A percentile compares a stretch with the other conserved stretches of the same genome.
Evolutionary conservation across 768 basidiomycete genomes (phyloP).

Genomic region (Dioszegia aurantiaca): DNA sequence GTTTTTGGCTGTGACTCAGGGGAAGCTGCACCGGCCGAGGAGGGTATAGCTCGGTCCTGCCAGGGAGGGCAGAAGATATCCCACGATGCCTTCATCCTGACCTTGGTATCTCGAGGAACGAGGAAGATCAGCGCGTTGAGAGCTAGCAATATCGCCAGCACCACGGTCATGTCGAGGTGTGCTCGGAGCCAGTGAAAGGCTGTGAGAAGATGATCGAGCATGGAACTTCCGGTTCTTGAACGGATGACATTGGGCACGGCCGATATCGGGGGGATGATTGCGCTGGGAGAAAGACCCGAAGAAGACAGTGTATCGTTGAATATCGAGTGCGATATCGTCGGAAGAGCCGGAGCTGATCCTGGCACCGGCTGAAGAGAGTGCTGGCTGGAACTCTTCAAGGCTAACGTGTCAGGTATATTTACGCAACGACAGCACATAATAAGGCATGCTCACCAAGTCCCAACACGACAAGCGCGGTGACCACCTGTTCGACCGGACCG

Average conservation of each 20-base stretch:
- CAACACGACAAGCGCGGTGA: slow-evolving; percentile 30
- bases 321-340: too few relatives aligned
- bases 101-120: slow-evolving; percentile 16
- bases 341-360: too few relatives aligned
- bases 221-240: slow-evolving; percentile 1
- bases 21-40: too few relatives aligned
- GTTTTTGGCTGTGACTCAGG: too few relatives aligned
- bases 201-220: slow-evolving; percentile 1
- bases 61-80: slow-evolving; percentile 39
- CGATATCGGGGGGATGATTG: neutral
- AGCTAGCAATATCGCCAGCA: slow-evolving; percentile 19
- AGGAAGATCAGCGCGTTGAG: slow-evolving; percentile 22
- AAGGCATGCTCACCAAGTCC: slow-evolving; percentile 29
- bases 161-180: slow-evolving; percentile 11
- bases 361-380: too few relatives aligned
- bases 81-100: slow-evolving; percentile 28
- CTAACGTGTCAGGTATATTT: too few relatives aligned
- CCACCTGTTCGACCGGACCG: slow-evolving; percentile 39
- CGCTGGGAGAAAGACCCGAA: neutral
- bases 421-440: too few relatives aligned
- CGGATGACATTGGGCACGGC: slow-evolving; percentile 6
- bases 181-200: neutral
- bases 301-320: too few relatives aligned
- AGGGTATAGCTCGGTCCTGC: slow-evolving; percentile 33
- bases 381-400: too few relatives aligned